Evolutionary conservation across 2,329 filamentous ascomycete species (phyloP), one percentile per base, ranked within the genome.

Genomic region (Sporothrix protearum): DNA sequence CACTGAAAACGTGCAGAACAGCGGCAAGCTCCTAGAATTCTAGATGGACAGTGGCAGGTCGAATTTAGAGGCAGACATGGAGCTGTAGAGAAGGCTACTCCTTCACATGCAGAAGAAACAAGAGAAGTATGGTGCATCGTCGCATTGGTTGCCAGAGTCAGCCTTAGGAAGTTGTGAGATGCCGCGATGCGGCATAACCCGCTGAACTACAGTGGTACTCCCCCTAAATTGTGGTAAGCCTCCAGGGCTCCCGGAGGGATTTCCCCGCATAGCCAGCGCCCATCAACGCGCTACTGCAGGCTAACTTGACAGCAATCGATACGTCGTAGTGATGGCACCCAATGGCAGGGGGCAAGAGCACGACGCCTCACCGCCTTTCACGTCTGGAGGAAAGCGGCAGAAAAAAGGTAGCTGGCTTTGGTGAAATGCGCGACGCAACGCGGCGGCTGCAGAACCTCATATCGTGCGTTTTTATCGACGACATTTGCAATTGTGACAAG

Each of bases 221-320:
- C n/a, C n/a, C 39, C 39, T 9, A 42, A 39, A 39, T 39, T 6
- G 36, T 39, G 1, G 33, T 36, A 19, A 59, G 55, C 12, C 16
- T n/a, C 36, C 19, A 59, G 55, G 7, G 16, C n/a, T 36, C 30
- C n/a, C 30, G n/a, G 22, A 28, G 61, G 61, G 61, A 22, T 4
- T 28, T 64, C 59, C 59, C 59, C 61, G 61, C 61, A 64, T 39
- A 64, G 61, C 61, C 61, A 64, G 36, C n/a, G 61, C 61, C 61
- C 22, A 51, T 22, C 19, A n/a, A n/a, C 16, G 57, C 57, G 57
- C 57, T 61, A 61, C 57, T 61, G 36, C 57, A 63, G 30, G 57
- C 57, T 63, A 63, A 61, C 16, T 30, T 39, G 39, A 10, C 57
- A 61, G 57, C 57, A n/a, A n/a, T n/a, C n/a, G n/a, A n/a, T n/a